Conservation (phyloP, 108 stramenopile species). For the Pelagomonas calceolata region DNA sequence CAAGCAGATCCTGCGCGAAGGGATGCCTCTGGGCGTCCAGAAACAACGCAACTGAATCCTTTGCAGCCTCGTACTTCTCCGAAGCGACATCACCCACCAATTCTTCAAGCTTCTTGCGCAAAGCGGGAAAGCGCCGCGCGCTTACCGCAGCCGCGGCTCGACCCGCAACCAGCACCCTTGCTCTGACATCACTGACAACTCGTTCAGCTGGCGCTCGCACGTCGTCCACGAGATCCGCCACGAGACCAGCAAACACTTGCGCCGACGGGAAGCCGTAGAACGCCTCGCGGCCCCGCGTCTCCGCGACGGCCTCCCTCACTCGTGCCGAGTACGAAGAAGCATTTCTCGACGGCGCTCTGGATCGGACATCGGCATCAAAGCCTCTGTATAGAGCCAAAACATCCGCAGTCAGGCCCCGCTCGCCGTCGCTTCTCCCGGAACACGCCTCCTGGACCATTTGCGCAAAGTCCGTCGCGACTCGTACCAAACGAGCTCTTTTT, state of each 20-base stretch:
- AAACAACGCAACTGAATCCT: slow-evolving; percentile 31
- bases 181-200: no score
- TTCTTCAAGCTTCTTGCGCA: slow-evolving; percentile 14
- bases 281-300: no score
- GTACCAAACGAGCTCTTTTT: no score
- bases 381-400: no score
- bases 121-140: slow-evolving; percentile 19
- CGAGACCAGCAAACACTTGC: no score
- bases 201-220: slow-evolving; percentile 12
- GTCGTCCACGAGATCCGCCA: slow-evolving; percentile 8
- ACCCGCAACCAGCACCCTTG: slow-evolving; percentile 1
- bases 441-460: no score
- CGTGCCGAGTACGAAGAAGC: not conserved
- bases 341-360: not conserved
- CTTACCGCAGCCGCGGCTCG: slow-evolving; percentile 26
- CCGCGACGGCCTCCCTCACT: not conserved
- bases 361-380: no score
- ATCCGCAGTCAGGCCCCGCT: no score
- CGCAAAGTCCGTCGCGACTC: no score
- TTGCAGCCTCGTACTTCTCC: slow-evolving; percentile 33
- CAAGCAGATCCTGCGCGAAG: slow-evolving; percentile 34
- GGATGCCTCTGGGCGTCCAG: slow-evolving; percentile 32
- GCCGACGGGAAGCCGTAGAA: no score
- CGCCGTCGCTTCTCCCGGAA: no score
- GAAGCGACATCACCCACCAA: slow-evolving; percentile 4